phyloP scores from a whole-genome alignment of 164 flowering plant genomes.

The Echeveria elegans region DNA sequence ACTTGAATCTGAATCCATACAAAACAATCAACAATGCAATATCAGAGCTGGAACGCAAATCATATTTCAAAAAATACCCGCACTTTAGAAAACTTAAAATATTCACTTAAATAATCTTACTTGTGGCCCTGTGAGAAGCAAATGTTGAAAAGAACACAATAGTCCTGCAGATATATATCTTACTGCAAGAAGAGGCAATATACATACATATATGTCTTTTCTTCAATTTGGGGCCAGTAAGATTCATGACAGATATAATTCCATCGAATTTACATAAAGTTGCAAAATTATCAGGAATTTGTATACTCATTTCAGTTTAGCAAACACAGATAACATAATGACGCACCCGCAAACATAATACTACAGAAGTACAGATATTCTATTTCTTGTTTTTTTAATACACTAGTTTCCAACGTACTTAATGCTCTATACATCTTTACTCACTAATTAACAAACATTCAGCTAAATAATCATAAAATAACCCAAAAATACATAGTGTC shows the following conservation, averaged over 20 bases:
- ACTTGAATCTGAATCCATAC: conserved; percentile 29
- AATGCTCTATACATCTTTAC: too few relatives aligned
- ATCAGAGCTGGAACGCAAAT: background rate
- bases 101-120: conserved; percentile 40
- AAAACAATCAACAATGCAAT: conserved; percentile 14
- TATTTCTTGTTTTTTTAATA: background rate
- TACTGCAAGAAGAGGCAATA: conserved; percentile 19
- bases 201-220: conserved; percentile 6
- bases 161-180: conserved; percentile 51
- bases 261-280: background rate
- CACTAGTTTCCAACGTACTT: too few relatives aligned
- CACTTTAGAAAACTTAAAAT: conserved; percentile 8
- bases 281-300: background rate
- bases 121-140: conserved; percentile 34
- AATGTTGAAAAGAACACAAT: conserved; percentile 37
- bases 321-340: background rate
- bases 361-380: background rate
- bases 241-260: background rate
- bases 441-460: too few relatives aligned
- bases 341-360: background rate
- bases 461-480: too few relatives aligned
- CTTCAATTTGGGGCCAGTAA: background rate
- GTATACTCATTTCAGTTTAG: background rate
- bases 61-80: conserved; percentile 3
- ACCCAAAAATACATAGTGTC: too few relatives aligned